These are phyloP conservation scores for Penicillium oxalicum DNA, from an alignment of 2,329 filamentous ascomycete species.

Conservation along the genomic window DNA sequence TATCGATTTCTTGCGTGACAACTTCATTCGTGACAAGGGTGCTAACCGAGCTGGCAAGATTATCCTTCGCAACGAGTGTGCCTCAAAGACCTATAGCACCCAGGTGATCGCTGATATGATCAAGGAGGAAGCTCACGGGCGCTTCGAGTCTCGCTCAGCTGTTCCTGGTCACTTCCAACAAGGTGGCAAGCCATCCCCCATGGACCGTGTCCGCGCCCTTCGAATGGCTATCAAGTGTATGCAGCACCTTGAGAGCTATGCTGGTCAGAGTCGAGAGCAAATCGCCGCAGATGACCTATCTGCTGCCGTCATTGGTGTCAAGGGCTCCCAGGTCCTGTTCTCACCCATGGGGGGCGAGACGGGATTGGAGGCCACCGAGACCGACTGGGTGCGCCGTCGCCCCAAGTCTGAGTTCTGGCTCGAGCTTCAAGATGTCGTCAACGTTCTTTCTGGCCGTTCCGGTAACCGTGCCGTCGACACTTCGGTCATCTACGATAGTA, in stretches of 20 bases:
- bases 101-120: constrained; percentile 95
- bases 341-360: constrained; percentile 59
- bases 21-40: constrained; percentile 78
- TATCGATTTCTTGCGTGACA: constrained; percentile 79
- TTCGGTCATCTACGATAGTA: constrained; percentile 30
- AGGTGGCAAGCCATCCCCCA: constrained; percentile 83
- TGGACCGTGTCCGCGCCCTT: constrained; percentile 91
- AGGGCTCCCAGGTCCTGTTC: constrained; percentile 85
- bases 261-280: constrained; percentile 57
- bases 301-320: constrained; percentile 81
- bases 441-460: constrained; percentile 73
- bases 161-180: constrained; percentile 94
- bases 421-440: constrained; percentile 70
- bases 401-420: constrained; percentile 85
- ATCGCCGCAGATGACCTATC: constrained; percentile 70
- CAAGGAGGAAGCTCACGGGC: constrained; percentile 81
- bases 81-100: constrained; percentile 82
- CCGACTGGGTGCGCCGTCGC: constrained; percentile 86
- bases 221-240: constrained; percentile 91
- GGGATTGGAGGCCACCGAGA: constrained; percentile 73
- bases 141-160: constrained; percentile 86
- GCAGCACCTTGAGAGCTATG: constrained; percentile 78
- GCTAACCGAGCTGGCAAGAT: constrained; percentile 86
- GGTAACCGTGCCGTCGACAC: constrained; percentile 22
- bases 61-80: constrained; percentile 94